Evolutionary conservation across 768 basidiomycete genomes (phyloP).

Genomic region (Sarcomyxa edulis): DNA sequence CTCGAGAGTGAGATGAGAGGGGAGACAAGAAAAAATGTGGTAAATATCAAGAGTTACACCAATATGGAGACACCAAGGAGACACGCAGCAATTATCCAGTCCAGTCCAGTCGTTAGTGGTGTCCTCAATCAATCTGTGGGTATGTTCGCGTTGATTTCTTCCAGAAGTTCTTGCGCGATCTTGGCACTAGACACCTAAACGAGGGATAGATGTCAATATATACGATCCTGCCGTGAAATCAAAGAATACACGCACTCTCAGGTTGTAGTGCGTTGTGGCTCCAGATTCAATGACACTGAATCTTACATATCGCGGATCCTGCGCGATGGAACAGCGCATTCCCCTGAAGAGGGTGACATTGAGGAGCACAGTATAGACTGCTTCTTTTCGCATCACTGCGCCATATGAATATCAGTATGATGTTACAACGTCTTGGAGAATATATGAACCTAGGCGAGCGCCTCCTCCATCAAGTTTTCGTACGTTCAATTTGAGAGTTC

Average conservation of each 20-base stretch:
- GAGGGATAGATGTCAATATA: constrained; percentile 5
- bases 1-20: too few species aligned
- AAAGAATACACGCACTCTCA: constrained; percentile 46
- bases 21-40: too few species aligned
- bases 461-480: constrained; percentile 55
- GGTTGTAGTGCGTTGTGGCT: constrained; percentile 63
- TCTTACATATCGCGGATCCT: constrained; percentile 75
- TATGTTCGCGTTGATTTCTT: constrained; percentile 47
- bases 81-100: too few species aligned
- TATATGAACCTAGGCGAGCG: constrained; percentile 27
- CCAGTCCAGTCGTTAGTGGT: too few species aligned
- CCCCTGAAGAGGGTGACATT: constrained; percentile 76
- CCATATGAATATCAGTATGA: constrained; percentile 4
- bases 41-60: too few species aligned
- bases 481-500: constrained; percentile 67
- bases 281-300: constrained; percentile 68
- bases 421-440: too few species aligned
- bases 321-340: constrained; percentile 67
- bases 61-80: too few species aligned
- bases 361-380: constrained; percentile 67
- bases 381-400: constrained; percentile 83
- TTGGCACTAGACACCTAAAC: constrained; percentile 61
- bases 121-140: constrained; percentile 31
- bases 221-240: constrained; percentile 5
- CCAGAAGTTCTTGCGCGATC: constrained; percentile 64